Percentiles rank a stretch among this genome's conserved stretches.
phyloP scores from a whole-genome alignment of 2,329 filamentous ascomycete genomes.

The Aspergillus luchuensis region DNA sequence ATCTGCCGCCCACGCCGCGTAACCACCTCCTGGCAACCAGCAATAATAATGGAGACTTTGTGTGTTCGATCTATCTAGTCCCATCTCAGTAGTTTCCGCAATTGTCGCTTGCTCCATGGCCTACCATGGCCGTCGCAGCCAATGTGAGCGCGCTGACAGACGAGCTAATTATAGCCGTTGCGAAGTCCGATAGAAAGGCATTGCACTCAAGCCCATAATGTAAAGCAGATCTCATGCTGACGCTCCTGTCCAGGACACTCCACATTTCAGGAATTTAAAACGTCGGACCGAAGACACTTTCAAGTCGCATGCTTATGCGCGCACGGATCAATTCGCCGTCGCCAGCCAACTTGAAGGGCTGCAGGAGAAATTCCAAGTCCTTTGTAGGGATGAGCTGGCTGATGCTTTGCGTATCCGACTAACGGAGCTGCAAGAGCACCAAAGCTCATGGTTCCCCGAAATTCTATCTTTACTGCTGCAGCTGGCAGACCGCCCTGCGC shows the following conservation, averaged over 20 bases:
- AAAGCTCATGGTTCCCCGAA: constrained; percentile 73
- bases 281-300: constrained; percentile 36
- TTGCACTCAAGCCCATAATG: constrained; percentile 7
- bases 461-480: constrained; percentile 75
- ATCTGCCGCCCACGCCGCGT: constrained; percentile 13
- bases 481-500: constrained; percentile 76
- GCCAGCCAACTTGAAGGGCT: constrained; percentile 67
- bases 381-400: constrained; percentile 76
- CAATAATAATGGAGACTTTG: constrained; percentile 10
- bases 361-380: constrained; percentile 81
- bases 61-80: neutral
- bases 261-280: constrained; percentile 33
- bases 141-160: constrained; percentile 66
- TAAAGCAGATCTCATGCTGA: constrained; percentile 15
- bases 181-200: constrained; percentile 55
- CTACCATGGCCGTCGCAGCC: constrained; percentile 69
- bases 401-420: constrained; percentile 65
- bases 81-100: neutral
- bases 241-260: constrained; percentile 28
- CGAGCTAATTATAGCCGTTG: constrained; percentile 68
- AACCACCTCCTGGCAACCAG: constrained; percentile 12
- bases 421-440: constrained; percentile 57
- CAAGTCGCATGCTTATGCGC: constrained; percentile 53
- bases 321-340: constrained; percentile 77
- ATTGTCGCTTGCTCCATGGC: neutral